These are phyloP conservation scores for Ophiostoma perfectum DNA, from an alignment of 2,329 filamentous ascomycete genomes.

Conservation along the genomic window DNA sequence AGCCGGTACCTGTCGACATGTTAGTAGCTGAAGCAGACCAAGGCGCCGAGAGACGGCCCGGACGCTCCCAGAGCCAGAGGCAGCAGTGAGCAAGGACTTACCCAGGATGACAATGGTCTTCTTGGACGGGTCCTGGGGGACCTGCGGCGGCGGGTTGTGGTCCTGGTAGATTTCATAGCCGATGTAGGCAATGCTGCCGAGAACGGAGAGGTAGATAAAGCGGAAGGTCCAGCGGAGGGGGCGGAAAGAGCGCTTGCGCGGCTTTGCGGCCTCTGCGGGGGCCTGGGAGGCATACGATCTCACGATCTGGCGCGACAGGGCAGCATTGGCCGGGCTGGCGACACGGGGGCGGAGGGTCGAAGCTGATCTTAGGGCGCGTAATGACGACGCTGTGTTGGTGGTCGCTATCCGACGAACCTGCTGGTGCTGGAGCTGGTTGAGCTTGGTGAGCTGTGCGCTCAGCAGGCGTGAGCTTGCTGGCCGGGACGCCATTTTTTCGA, in stretches of 20 bases:
- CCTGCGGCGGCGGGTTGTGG: conserved; percentile 75
- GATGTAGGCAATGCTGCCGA: conserved; percentile 65
- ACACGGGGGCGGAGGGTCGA: conserved; percentile 22
- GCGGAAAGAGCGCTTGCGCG: conserved; percentile 52
- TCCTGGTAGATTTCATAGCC: conserved; percentile 77
- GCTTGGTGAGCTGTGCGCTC: conserved; percentile 24
- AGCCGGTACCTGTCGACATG: conserved; percentile 69
- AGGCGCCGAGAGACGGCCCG: not conserved
- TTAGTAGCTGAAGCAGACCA: conserved; percentile 21
- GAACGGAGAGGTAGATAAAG: conserved; percentile 66
- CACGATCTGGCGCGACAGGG: conserved; percentile 29
- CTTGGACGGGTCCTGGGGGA: conserved; percentile 75
- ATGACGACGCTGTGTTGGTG: conserved; percentile 23
- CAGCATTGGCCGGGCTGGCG: not conserved
- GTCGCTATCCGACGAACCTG: conserved; percentile 30
- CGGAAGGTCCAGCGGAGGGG: conserved; percentile 79
- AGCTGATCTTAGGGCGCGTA: conserved; percentile 27
- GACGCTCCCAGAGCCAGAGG: not conserved
- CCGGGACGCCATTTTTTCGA: conserved; percentile 33
- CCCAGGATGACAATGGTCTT: conserved; percentile 96
- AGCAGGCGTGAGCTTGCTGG: conserved; percentile 31
- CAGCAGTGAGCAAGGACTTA: conserved; percentile 39
- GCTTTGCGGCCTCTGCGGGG: conserved; percentile 36
- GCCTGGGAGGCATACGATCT: conserved; percentile 31
- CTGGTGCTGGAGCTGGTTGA: conserved; percentile 22